Evolutionary conservation across 176 grass and related monocot species (phyloP).

Genomic region (Avena sativa): DNA sequence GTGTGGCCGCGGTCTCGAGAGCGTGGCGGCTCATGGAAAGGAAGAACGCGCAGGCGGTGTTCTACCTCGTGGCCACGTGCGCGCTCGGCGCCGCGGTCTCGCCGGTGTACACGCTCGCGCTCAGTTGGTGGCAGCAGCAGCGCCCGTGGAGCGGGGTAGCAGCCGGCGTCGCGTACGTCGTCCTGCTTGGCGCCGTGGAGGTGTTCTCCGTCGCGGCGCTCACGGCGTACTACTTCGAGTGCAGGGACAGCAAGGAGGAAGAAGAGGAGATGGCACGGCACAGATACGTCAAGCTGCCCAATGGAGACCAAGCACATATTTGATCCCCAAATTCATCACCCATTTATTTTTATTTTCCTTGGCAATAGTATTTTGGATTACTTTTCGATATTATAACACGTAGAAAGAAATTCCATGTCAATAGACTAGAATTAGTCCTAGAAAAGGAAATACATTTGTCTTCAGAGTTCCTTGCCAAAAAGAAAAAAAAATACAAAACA

Average conservation of each 20-base stretch:
- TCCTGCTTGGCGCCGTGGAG: slow-evolving; percentile 48
- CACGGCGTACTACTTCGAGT: slow-evolving; percentile 61
- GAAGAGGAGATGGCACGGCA: slow-evolving; percentile 20
- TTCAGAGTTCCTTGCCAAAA: background rate
- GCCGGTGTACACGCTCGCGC: slow-evolving; percentile 55
- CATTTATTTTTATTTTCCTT: background rate
- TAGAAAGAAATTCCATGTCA: background rate
- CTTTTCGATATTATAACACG: background rate
- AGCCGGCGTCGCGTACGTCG: slow-evolving; percentile 45
- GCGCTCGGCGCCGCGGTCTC: slow-evolving; percentile 42
- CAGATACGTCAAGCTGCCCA: slow-evolving; percentile 48
- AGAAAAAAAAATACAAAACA: background rate
- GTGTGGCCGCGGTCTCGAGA: slow-evolving; percentile 41
- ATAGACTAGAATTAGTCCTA: background rate
- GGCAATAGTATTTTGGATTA: slow-evolving; percentile 6
- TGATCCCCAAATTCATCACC: background rate
- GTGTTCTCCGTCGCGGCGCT: slow-evolving; percentile 43
- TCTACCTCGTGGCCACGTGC: slow-evolving; percentile 46
- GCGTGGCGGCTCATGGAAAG: slow-evolving; percentile 52
- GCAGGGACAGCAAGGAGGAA: slow-evolving; percentile 44
- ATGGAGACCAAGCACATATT: slow-evolving; percentile 12
- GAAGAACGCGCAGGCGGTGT: slow-evolving; percentile 41
- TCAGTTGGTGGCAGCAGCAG: slow-evolving; percentile 1
- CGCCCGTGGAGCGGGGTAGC: background rate
- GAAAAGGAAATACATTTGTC: background rate